Evolutionary conservation across 345 rosid species (phyloP).

Genomic region (Linum trigynum): DNA sequence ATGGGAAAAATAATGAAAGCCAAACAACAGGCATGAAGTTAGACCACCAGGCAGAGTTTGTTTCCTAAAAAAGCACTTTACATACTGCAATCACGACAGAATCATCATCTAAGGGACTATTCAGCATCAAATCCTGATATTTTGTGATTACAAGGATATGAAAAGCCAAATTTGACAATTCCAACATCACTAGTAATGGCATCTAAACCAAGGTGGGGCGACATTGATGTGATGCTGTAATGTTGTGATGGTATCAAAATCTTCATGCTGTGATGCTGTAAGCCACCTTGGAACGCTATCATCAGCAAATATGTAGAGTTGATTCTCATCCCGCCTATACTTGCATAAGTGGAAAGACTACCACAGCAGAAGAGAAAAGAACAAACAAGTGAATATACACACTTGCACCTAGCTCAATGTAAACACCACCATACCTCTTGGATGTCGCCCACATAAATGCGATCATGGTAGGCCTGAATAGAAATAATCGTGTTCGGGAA

Average conservation of each 20-base stretch:
- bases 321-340: constrained; percentile 95
- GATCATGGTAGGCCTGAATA: constrained; percentile 80
- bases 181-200: too few species aligned
- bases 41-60: too few species aligned
- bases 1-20: too few species aligned
- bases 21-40: too few species aligned
- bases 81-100: too few species aligned
- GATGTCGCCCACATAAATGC: constrained; percentile 89
- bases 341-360: constrained; percentile 99
- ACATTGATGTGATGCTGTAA: constrained; percentile 79
- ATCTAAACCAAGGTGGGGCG: too few species aligned
- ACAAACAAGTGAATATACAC: background rate
- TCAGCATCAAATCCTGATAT: too few species aligned
- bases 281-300: constrained; percentile 96
- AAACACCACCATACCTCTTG: constrained; percentile 57
- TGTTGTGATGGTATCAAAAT: constrained; percentile 89
- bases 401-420: background rate
- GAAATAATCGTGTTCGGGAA: constrained; percentile 77
- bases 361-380: background rate
- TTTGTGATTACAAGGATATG: too few species aligned
- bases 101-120: too few species aligned
- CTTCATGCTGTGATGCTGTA: constrained; percentile 79
- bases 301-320: constrained; percentile 88
- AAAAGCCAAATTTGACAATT: too few species aligned
- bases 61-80: too few species aligned